These are phyloP conservation scores for Encephalitozoon intestinalis DNA, from an alignment of 371 early-diverging fungal species.

Conservation along the genomic window DNA sequence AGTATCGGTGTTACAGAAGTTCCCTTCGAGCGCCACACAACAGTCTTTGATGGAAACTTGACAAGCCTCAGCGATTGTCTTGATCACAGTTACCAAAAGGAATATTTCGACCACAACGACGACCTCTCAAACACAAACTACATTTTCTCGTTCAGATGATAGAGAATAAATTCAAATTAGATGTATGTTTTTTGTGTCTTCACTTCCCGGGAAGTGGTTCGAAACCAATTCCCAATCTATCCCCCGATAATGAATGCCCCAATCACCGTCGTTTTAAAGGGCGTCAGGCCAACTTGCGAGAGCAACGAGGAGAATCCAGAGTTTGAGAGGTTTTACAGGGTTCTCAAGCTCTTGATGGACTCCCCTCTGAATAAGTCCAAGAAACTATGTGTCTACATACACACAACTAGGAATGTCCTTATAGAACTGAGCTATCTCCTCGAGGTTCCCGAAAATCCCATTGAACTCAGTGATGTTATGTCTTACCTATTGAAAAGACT, in stretches of 20 bases:
- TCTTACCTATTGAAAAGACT: not conserved
- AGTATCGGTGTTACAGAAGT: conserved; percentile 60
- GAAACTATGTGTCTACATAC: conserved; percentile 16
- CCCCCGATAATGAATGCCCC: not conserved
- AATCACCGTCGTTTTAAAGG: not conserved
- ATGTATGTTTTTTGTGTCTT: not conserved
- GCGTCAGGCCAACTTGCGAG: not conserved
- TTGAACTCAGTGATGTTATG: not conserved
- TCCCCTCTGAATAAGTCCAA: conserved; percentile 44
- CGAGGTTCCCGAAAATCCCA: not conserved
- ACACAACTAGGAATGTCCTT: conserved; percentile 28
- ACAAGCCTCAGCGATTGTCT: conserved; percentile 34
- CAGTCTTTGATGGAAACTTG: conserved; percentile 59
- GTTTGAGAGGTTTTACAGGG: not conserved
- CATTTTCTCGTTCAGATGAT: conserved; percentile 50
- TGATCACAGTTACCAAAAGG: conserved; percentile 20
- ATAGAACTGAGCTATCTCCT: conserved; percentile 24
- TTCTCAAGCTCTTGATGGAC: conserved; percentile 9
- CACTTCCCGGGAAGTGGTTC: not conserved
- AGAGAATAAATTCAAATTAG: conserved; percentile 26
- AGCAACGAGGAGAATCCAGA: no score
- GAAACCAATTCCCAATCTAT: no score
- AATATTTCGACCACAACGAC: conserved; percentile 7
- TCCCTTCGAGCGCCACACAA: conserved; percentile 46
- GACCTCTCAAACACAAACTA: conserved; percentile 11